Percentiles rank a stretch among this genome's conserved stretches.
Evolutionary conservation across 2,329 filamentous ascomycete genomes (phyloP).

Genomic region (Metarhizium guizhouense): DNA sequence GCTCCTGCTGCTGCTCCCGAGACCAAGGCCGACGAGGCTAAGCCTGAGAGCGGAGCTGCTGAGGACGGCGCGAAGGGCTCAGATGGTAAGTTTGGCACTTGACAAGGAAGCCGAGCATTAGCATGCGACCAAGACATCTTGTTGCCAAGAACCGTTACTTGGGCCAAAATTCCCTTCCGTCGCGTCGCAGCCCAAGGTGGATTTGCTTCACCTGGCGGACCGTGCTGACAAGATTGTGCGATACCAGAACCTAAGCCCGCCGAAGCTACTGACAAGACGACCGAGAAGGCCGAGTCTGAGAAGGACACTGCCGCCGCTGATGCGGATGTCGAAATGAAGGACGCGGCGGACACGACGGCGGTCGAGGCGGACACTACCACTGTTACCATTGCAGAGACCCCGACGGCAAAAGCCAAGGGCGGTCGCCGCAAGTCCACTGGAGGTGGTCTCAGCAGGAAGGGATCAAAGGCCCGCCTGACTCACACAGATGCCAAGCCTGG

Average conservation of each 20-base stretch:
- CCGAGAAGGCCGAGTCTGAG: conserved; percentile 17
- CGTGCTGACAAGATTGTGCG: conserved; percentile 6
- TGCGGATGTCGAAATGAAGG: conserved; percentile 46
- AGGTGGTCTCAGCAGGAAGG: conserved; percentile 76
- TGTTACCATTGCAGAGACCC: conserved; percentile 18
- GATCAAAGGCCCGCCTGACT: conserved; percentile 61
- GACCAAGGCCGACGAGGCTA: conserved; percentile 12
- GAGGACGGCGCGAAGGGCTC: conserved; percentile 20
- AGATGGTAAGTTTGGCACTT: conserved; percentile 20
- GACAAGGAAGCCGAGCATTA: neutral
- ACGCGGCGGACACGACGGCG: conserved; percentile 15
- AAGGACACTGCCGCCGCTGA: conserved; percentile 18
- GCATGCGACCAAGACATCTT: neutral
- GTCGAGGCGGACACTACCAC: conserved; percentile 11
- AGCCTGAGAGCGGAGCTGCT: conserved; percentile 14
- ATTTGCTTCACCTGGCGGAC: conserved; percentile 8
- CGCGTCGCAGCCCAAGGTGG: neutral
- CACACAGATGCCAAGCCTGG: conserved; percentile 80
- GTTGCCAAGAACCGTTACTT: neutral
- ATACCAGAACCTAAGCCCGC: conserved; percentile 16
- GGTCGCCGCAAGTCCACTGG: conserved; percentile 71
- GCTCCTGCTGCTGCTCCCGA: conserved; percentile 16
- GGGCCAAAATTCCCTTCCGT: neutral
- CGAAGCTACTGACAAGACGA: conserved; percentile 16
- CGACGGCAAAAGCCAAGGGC: conserved; percentile 32